Conservation (phyloP, 257 asterid genomes). For the Striga asiatica region DNA sequence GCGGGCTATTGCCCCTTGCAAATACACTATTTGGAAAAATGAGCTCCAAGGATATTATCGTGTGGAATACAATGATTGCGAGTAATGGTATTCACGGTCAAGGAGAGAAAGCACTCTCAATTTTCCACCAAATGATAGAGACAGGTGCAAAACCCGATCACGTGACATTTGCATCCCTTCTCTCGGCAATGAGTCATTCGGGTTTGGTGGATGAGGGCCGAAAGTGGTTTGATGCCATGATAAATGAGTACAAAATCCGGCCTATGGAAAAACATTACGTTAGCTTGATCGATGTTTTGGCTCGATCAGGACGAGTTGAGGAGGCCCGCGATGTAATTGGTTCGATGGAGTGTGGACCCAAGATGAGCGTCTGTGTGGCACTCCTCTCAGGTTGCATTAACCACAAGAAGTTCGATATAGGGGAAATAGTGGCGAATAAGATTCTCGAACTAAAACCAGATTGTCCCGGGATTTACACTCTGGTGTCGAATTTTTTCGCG, state of each 20-base stretch:
- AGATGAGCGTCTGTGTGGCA: slow-evolving; percentile 72
- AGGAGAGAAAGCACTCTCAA: slow-evolving; percentile 49
- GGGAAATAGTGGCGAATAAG: slow-evolving; percentile 58
- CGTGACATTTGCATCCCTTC: slow-evolving; percentile 77
- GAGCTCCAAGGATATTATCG: slow-evolving; percentile 35
- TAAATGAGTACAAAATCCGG: slow-evolving; percentile 38
- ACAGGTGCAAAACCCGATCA: slow-evolving; percentile 43
- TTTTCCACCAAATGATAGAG: slow-evolving; percentile 43
- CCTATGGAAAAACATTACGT: slow-evolving; percentile 75
- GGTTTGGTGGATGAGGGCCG: slow-evolving; percentile 64
- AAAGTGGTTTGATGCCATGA: slow-evolving; percentile 52
- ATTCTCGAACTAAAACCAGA: slow-evolving; percentile 51
- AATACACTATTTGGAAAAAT: slow-evolving; percentile 31
- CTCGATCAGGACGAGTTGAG: slow-evolving; percentile 67
- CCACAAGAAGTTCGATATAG: slow-evolving; percentile 41
- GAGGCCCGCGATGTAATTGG: slow-evolving; percentile 46
- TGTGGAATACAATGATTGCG: slow-evolving; percentile 67
- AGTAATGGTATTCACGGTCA: slow-evolving; percentile 70
- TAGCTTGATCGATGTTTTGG: slow-evolving; percentile 67
- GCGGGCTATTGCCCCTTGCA: slow-evolving; percentile 49
- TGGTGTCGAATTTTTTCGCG: slow-evolving; percentile 66
- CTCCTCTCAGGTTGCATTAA: slow-evolving; percentile 73
- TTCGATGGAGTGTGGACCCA: slow-evolving; percentile 37
- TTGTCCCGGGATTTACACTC: slow-evolving; percentile 43
- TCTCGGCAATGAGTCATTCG: slow-evolving; percentile 71